Percentiles rank a stretch among this genome's conserved stretches.
phyloP scores from a whole-genome alignment of 768 basidiomycete species.

The Brasilioporus rufonigricans region DNA sequence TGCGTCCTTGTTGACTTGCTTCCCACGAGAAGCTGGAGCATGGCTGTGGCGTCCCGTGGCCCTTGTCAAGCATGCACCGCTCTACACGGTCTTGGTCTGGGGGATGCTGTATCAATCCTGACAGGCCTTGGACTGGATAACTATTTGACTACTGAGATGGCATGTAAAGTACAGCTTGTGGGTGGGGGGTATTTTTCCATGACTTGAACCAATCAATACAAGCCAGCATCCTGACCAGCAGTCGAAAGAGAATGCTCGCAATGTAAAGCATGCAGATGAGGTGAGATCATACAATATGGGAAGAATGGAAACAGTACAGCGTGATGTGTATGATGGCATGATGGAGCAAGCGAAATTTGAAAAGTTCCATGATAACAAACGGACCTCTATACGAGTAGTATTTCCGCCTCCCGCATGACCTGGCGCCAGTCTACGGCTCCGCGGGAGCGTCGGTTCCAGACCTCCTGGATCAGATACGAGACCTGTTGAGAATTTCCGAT shows the following conservation, averaged over 20 bases:
- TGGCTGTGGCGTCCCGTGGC: slow-evolving; percentile 17
- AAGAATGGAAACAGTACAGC: neutral
- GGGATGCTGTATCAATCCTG: neutral
- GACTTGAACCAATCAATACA: slow-evolving; percentile 11
- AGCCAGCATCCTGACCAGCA: slow-evolving; percentile 24
- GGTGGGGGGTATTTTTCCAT: slow-evolving; percentile 23
- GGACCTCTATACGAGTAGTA: slow-evolving; percentile 56
- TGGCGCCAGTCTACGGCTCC: slow-evolving; percentile 61
- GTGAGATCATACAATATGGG: slow-evolving; percentile 10
- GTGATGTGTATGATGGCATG: slow-evolving; percentile 3
- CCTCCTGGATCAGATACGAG: slow-evolving; percentile 46
- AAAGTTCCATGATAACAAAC: neutral
- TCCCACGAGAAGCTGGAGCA: slow-evolving; percentile 16
- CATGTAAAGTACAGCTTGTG: slow-evolving; percentile 24
- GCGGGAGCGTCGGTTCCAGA: slow-evolving; percentile 51
- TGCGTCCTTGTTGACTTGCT: neutral
- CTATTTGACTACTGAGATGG: neutral
- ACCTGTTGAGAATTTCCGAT: slow-evolving; percentile 69
- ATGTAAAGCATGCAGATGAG: slow-evolving; percentile 10
- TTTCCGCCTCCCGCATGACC: slow-evolving; percentile 45
- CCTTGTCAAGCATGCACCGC: neutral
- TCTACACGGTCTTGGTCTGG: neutral
- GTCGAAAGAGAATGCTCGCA: slow-evolving; percentile 6
- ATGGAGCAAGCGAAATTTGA: neutral
- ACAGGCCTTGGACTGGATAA: neutral